Evolutionary conservation across 352 stramenopile genomes (phyloP), one percentile per base, ranked within the genome.

Genomic region (Phytophthora macrochlamydospora): DNA sequence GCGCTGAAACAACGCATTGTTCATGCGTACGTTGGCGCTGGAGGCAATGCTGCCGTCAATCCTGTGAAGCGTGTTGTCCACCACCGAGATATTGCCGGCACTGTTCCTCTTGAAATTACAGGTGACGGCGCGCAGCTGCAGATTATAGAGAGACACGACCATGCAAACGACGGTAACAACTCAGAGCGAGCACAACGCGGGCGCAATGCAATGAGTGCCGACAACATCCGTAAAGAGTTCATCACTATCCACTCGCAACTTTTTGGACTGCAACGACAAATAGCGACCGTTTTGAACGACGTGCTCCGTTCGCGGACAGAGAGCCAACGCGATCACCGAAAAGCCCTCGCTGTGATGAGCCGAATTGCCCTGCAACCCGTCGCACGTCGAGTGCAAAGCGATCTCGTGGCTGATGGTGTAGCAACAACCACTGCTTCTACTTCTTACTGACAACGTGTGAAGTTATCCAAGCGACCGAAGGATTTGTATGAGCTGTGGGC

Each of bases 401-500:
- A 24, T 24, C 18, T 24, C 18, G 18, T 24, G 18, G 18, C 18
- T 24, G 18, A 24, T 24, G 18, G 18, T 24, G 18, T 24, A 24
- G 18, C 18, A 24, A 24, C 18, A 24, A 24, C 18, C 18, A 24
- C 18, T 24, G 18, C 18, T 24, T 24, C 18, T 24, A 24, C 18
- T 24, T 31, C 48, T 4, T 13, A 46, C 40, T 13, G 40, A n/a
- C 31, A 51, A 31, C 42, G 3, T 3, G 33, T 37, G 2, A 54
- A 13, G 9, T 33, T 64, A n/a, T 64, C 57, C 4, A 64, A 64
- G 30, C 14, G 57, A 11, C 48, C 57, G 14, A 51, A 51, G 11
- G 57, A 64, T 37, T 13, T 59, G 24, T 66, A 40, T 13, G 40
- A 55, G 28, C 29, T 57, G 14, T 64, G 57, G 24, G 28, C 44